Evolutionary conservation across 2,329 filamentous ascomycete species (phyloP).

Genomic region (Westerdykella ornata): DNA sequence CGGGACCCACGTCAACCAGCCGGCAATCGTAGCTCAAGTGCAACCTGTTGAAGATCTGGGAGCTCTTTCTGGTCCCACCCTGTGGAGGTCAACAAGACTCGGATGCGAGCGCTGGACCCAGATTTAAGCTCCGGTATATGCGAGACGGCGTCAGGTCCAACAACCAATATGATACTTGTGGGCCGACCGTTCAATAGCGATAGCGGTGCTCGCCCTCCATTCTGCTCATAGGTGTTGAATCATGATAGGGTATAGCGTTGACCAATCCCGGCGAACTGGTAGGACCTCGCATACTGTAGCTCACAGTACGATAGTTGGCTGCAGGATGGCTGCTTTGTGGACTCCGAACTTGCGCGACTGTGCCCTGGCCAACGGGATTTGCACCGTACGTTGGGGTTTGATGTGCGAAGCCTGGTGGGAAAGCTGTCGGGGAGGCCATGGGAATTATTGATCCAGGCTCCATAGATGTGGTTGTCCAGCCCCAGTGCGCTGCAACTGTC

Average conservation of each 20-base stretch:
- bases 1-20: too few relatives aligned
- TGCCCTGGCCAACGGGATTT: neutral
- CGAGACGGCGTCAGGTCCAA: too few relatives aligned
- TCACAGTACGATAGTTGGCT: neutral
- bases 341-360: neutral
- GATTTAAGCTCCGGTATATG: too few relatives aligned
- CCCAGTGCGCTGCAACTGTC: constrained; percentile 10
- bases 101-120: too few relatives aligned
- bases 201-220: too few relatives aligned
- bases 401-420: neutral
- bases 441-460: constrained; percentile 13
- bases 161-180: too few relatives aligned
- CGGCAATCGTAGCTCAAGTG: too few relatives aligned
- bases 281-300: neutral
- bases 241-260: neutral
- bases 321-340: neutral
- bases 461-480: constrained; percentile 16
- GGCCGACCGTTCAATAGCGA: too few relatives aligned
- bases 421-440: neutral
- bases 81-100: too few relatives aligned
- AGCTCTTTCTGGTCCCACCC: too few relatives aligned
- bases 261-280: neutral
- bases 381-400: neutral
- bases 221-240: too few relatives aligned
- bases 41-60: too few relatives aligned